Base-by-base conservation (phyloP, 2,329 filamentous ascomycete species). In the Sordariomycetes sp. region DNA sequence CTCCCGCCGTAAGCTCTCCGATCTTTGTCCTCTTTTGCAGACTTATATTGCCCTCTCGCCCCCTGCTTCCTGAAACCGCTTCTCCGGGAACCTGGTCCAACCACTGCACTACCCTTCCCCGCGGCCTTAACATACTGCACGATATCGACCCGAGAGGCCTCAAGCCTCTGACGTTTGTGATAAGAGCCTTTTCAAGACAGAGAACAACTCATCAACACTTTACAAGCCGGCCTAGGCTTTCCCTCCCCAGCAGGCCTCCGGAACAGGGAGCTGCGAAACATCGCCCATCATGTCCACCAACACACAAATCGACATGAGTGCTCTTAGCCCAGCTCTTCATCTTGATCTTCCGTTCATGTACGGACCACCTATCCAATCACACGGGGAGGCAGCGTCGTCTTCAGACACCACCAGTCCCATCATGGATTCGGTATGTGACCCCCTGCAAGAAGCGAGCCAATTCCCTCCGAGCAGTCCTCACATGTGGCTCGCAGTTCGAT, bases 361-460 rank as follows among this genome's bases (percentile, higher is more conserved):
- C 24, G 34, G 46, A 20, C 55, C 48, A 35, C 18, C 55, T 2
- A 12, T 24, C 20, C 55, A 57, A 32, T 22, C 28, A n/a, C 48
- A 57, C 48, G 46, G 25, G 24, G 62, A 62, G 40, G 62, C 60
- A 10, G 43, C 62, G 11, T 57, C 59, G 46, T 63, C 62, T n/a
- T 63, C 62, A n/a, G 60, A 62, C 54, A 59, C 60, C 1, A 61
- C 61, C 24, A 63, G 61, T 22, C 60, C 62, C 18, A 59, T 63
- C 48, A 63, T 63, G 53, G 59, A 61, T 8, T 58, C 59, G 37
- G 62, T 64, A 58, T 55, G 61, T 48, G 6, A 12, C 5, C 18
- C 18, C 22, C 7, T 18, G 28, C n/a, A 28, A 8, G 43, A 12
- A 3, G n/a, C 16, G 3, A 11, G 14, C 18, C 25, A 3, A 28